A percentile compares a stretch with the other conserved stretches of the same genome.
Evolutionary conservation across 805 yeast genomes (phyloP).

Genomic region (Yamadazyma takamatsuzukensis): DNA sequence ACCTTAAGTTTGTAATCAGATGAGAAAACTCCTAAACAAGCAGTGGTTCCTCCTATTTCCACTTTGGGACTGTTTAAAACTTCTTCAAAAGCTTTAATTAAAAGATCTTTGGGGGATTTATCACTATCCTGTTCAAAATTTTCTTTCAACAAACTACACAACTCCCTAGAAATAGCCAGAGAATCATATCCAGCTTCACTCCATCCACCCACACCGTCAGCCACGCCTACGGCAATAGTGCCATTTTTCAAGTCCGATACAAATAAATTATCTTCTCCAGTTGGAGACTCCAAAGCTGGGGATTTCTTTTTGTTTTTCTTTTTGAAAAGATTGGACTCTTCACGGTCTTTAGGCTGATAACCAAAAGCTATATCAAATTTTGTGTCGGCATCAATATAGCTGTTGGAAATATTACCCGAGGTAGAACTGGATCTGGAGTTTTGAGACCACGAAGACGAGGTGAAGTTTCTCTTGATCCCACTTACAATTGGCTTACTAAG

Average conservation of each 20-base stretch:
- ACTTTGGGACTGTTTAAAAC: constrained; percentile 56
- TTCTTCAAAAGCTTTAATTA: constrained; percentile 53
- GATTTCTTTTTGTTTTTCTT: constrained; percentile 23
- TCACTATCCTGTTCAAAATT: constrained; percentile 20
- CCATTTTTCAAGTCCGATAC: constrained; percentile 39
- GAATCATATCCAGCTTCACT: constrained; percentile 88
- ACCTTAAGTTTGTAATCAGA: constrained; percentile 55
- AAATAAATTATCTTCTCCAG: constrained; percentile 78
- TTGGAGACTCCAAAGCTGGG: constrained; percentile 43
- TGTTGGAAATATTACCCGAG: constrained; percentile 4
- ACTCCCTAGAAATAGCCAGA: constrained; percentile 77
- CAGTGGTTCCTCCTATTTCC: constrained; percentile 91
- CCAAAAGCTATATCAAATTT: constrained; percentile 63
- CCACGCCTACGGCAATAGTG: constrained; percentile 65
- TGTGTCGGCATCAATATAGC: constrained; percentile 6
- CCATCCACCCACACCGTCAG: constrained; percentile 99
- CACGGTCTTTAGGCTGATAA: constrained; percentile 68
- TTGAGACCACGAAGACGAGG: constrained; percentile 18
- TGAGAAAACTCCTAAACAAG: constrained; percentile 74
- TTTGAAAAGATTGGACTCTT: constrained; percentile 45
- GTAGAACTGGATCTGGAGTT: constrained; percentile 9
- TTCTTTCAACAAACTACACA: constrained; percentile 55
- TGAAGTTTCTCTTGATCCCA: constrained; percentile 3
- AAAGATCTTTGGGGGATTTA: constrained; percentile 43
- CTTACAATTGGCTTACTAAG: not conserved